Evolutionary conservation across 2,329 filamentous ascomycete genomes (phyloP), one percentile per base, ranked within the genome.

Genomic region (Bimuria novae-zelandiae): DNA sequence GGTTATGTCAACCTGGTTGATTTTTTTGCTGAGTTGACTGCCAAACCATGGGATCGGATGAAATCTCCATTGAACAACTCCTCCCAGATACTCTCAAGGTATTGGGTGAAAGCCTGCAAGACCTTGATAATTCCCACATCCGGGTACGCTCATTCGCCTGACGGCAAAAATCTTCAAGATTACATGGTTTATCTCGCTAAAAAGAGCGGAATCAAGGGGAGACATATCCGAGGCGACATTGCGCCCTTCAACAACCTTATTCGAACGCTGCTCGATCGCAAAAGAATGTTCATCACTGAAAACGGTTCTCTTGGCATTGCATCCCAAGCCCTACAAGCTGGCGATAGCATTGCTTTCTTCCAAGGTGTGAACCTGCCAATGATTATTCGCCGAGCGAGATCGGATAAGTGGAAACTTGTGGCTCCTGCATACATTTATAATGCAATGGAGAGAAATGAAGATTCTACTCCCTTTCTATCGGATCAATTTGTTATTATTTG

Each of bases 351-450:
- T 14, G 48, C 17, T 12, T 29, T 44, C 17, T 44, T 51, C 16
- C 29, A 17, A 7, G 48, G 40, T 5, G 36, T 29, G 3, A 51
- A 25, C 14, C 11, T 51, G 21, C 40, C 48, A 11, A 43, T 51
- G 48, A 37, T 51, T 8, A 25, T 51, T 11, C 48, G 40, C 7
- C 14, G 11, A 19, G 14, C 7, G 1, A 12, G 22, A 10, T 35
- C 32, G 4, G 22, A 49, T 4, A 30, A 19, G 3, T 51, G 39
- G 39, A 17, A 27, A n/a, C 33, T 51, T 7, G 21, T 51, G 7
- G 48, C 48, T 12, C 48, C 48, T 19, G 48, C 48, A 11, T 50
- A 50, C 16, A 21, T 50, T 12, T 16, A 50, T n/a, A 29, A 29
- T 25, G 37, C 16, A n/a, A 50, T 44, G 48, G 16, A 22, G 29